phyloP scores from a whole-genome alignment of 805 yeast genomes.

The Candida taoyuanica region DNA sequence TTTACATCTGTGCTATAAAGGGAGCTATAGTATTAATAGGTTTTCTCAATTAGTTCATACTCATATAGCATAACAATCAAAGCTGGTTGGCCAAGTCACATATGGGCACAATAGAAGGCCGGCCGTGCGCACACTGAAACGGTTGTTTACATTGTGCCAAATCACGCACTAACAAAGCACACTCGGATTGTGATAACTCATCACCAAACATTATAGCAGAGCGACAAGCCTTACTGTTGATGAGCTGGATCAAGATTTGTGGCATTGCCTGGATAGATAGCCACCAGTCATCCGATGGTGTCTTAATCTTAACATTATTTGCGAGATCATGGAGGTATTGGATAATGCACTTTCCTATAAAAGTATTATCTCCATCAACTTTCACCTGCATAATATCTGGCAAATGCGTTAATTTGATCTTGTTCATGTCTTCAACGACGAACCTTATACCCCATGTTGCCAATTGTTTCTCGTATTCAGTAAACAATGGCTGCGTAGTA shows the following conservation, averaged over 20 bases:
- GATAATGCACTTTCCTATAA: slow-evolving; percentile 35
- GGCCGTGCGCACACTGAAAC: slow-evolving; percentile 81
- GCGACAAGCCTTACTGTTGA: slow-evolving; percentile 64
- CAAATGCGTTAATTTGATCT: slow-evolving; percentile 34
- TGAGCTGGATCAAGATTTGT: slow-evolving; percentile 39
- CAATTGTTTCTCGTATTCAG: slow-evolving; percentile 28
- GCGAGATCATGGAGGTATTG: slow-evolving; percentile 43
- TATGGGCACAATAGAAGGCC: slow-evolving; percentile 67
- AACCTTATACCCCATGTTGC: slow-evolving; percentile 42
- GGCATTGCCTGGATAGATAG: slow-evolving; percentile 42
- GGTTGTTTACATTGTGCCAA: slow-evolving; percentile 54
- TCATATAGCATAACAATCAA: background rate
- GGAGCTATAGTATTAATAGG: background rate
- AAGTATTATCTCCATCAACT: slow-evolving; percentile 24
- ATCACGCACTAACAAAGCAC: slow-evolving; percentile 37
- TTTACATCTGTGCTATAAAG: slow-evolving; percentile 1
- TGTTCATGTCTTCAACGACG: slow-evolving; percentile 1
- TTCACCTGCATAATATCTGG: slow-evolving; percentile 40
- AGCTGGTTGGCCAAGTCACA: slow-evolving; percentile 21
- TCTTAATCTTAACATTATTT: slow-evolving; percentile 26
- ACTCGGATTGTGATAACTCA: slow-evolving; percentile 36
- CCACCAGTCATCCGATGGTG: slow-evolving; percentile 34
- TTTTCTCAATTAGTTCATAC: background rate
- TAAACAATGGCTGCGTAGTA: slow-evolving; percentile 32
- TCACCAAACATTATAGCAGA: slow-evolving; percentile 72